A percentile compares a stretch with the other conserved stretches of the same genome.
These are phyloP conservation scores for Eutrema yunnanense DNA, from an alignment of 345 rosid species.

Conservation along the genomic window DNA sequence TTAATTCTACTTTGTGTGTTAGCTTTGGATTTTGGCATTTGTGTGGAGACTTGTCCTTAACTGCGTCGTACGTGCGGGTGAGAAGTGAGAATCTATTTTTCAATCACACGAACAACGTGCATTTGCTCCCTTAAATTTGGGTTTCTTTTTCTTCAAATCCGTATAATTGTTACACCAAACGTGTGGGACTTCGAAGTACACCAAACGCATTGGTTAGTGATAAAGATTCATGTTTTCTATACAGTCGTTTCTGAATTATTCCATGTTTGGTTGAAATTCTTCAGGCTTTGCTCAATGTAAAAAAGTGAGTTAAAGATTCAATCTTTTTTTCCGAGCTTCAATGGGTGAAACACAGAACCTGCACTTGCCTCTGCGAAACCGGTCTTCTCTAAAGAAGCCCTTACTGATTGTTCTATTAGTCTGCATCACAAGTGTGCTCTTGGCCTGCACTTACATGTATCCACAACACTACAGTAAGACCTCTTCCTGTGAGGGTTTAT, in stretches of 20 bases:
- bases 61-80: slow-evolving; percentile 1
- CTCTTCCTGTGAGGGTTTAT: slow-evolving; percentile 61
- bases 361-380: slow-evolving; percentile 51
- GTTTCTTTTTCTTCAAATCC: neutral
- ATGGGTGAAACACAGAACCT: slow-evolving; percentile 78
- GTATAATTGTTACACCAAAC: neutral
- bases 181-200: slow-evolving; percentile 8
- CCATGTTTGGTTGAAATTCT: neutral
- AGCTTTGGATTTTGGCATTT: slow-evolving; percentile 5
- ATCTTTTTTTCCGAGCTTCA: slow-evolving; percentile 24
- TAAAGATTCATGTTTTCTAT: neutral
- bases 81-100: neutral
- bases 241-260: neutral
- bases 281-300: slow-evolving; percentile 20
- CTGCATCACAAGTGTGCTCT: slow-evolving; percentile 68
- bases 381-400: slow-evolving; percentile 78
- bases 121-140: neutral
- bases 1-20: neutral
- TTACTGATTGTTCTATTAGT: slow-evolving; percentile 69
- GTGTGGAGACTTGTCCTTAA: neutral
- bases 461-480: slow-evolving; percentile 53
- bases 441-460: slow-evolving; percentile 69
- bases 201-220: neutral
- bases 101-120: slow-evolving; percentile 30
- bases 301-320: slow-evolving; percentile 21